A percentile compares a stretch with the other conserved stretches of the same genome.
These are phyloP conservation scores for Fusarium torulosum DNA, from an alignment of 2,329 filamentous ascomycete species.

Conservation along the genomic window DNA sequence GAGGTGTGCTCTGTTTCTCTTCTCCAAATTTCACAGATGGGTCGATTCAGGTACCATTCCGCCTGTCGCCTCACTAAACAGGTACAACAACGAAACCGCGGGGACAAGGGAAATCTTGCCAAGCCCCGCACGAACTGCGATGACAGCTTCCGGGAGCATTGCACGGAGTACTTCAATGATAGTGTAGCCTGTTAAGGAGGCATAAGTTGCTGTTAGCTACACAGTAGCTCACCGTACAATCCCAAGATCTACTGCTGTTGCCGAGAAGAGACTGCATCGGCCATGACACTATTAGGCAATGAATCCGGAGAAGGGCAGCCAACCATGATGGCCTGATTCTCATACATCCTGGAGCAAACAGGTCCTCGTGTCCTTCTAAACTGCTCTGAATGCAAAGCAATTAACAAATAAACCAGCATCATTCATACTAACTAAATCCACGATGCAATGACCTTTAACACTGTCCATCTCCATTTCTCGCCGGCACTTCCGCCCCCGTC, in stretches of 20 bases:
- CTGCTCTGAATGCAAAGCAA: rapidly evolving
- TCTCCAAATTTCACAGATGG: conserved; percentile 36
- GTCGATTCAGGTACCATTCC: conserved; percentile 21
- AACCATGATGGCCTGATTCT: conserved; percentile 35
- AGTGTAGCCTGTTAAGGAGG: too few relatives aligned
- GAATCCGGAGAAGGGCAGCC: conserved; percentile 6
- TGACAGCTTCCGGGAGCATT: not conserved
- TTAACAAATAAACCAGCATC: not conserved
- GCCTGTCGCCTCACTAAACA: conserved; percentile 1
- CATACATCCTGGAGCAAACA: not conserved
- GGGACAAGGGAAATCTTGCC: conserved; percentile 28
- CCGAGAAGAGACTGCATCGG: conserved; percentile 39
- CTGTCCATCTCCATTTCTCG: not conserved
- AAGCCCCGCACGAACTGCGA: conserved; percentile 23
- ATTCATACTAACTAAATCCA: not conserved
- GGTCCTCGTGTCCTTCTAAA: not conserved
- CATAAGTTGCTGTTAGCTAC: not conserved
- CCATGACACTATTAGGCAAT: conserved; percentile 27
- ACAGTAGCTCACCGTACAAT: not conserved
- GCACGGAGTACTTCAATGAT: conserved; percentile 2
- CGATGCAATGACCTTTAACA: not conserved
- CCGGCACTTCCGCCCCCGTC: not conserved
- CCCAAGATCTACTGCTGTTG: conserved; percentile 34
- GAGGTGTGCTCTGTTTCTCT: not conserved
- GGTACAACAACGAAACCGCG: conserved; percentile 17